Percentiles rank a stretch among this genome's conserved stretches.
Conservation (phyloP, 1,284 basidiomycete genomes). For the Cryptococcus hybrid region DNA sequence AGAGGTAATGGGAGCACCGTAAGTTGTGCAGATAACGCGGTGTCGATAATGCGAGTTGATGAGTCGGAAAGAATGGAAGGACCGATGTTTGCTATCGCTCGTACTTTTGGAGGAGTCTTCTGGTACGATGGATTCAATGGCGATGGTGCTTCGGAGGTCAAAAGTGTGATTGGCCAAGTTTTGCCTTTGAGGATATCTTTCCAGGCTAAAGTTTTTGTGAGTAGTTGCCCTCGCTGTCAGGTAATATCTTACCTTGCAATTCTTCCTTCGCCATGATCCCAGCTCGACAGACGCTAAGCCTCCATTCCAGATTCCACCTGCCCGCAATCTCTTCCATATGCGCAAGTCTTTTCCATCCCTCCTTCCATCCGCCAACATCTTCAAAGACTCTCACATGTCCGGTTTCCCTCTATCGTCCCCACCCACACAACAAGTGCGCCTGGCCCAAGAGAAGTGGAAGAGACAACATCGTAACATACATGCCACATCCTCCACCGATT, state of each 20-base stretch:
- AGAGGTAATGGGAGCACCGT: slow-evolving; percentile 5
- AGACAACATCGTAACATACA: slow-evolving; percentile 20
- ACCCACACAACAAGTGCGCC: slow-evolving; percentile 20
- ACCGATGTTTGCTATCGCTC: slow-evolving; percentile 23
- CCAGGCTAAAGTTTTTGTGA: slow-evolving; percentile 21
- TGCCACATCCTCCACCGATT: slow-evolving; percentile 34
- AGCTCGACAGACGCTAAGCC: slow-evolving; percentile 20
- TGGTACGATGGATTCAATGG: slow-evolving; percentile 10
- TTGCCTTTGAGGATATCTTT: slow-evolving; percentile 2
- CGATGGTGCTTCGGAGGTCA: slow-evolving; percentile 12
- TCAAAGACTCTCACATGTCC: slow-evolving; percentile 19
- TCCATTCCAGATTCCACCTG: slow-evolving; percentile 31
- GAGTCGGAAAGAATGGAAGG: slow-evolving; percentile 27
- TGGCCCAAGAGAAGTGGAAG: slow-evolving; percentile 1
- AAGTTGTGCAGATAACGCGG: slow-evolving; percentile 20
- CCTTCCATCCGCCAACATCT: background rate
- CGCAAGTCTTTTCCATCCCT: slow-evolving; percentile 11
- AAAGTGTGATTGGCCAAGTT: background rate
- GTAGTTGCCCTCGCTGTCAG: background rate
- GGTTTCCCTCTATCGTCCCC: slow-evolving; percentile 33
- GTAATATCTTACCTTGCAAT: slow-evolving; percentile 23
- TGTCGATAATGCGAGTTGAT: slow-evolving; percentile 30
- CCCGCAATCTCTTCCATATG: slow-evolving; percentile 6
- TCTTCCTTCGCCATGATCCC: slow-evolving; percentile 26
- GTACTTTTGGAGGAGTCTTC: slow-evolving; percentile 2